Percentiles rank a stretch among this genome's conserved stretches.
Evolutionary conservation across 495 filamentous ascomycete genomes (phyloP).

Genomic region (Penicillium fimorum): DNA sequence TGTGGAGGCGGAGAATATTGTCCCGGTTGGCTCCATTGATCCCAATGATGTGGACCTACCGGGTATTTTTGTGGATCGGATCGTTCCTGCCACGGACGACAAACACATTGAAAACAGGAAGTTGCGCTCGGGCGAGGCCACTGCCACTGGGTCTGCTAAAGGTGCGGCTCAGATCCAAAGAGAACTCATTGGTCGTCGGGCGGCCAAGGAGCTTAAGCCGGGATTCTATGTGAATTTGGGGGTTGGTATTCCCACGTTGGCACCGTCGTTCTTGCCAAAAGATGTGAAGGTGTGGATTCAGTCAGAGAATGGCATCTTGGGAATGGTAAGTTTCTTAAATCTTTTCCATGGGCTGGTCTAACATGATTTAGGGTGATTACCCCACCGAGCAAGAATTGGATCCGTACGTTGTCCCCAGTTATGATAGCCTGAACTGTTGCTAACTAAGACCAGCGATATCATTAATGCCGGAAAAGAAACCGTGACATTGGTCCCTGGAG

Average conservation of each 20-base stretch:
- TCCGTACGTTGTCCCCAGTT: constrained; percentile 40
- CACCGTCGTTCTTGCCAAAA: constrained; percentile 75
- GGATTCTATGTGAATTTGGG: constrained; percentile 93
- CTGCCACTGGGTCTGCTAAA: constrained; percentile 51
- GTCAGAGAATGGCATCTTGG: constrained; percentile 88
- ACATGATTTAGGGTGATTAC: constrained; percentile 65
- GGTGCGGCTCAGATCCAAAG: constrained; percentile 66
- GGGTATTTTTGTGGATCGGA: constrained; percentile 84
- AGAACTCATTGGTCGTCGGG: constrained; percentile 76
- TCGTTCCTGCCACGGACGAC: constrained; percentile 69
- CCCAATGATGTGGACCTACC: constrained; percentile 81
- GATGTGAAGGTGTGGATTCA: constrained; percentile 82
- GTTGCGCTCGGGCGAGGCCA: constrained; percentile 56
- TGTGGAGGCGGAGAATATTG: constrained; percentile 90
- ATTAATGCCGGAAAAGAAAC: constrained; percentile 96
- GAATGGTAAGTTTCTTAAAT: constrained; percentile 48
- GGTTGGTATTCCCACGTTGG: constrained; percentile 90
- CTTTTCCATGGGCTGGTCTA: background rate
- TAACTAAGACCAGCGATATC: constrained; percentile 53
- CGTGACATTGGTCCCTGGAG: constrained; percentile 78
- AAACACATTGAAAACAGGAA: constrained; percentile 86
- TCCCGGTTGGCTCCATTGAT: constrained; percentile 75
- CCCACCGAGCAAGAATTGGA: constrained; percentile 76
- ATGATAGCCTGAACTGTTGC: constrained; percentile 4
- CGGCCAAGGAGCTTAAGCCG: constrained; percentile 91